These are phyloP conservation scores for Trichoderma sp. DNA, from an alignment of 2,329 filamentous ascomycete genomes.

Conservation along the genomic window DNA sequence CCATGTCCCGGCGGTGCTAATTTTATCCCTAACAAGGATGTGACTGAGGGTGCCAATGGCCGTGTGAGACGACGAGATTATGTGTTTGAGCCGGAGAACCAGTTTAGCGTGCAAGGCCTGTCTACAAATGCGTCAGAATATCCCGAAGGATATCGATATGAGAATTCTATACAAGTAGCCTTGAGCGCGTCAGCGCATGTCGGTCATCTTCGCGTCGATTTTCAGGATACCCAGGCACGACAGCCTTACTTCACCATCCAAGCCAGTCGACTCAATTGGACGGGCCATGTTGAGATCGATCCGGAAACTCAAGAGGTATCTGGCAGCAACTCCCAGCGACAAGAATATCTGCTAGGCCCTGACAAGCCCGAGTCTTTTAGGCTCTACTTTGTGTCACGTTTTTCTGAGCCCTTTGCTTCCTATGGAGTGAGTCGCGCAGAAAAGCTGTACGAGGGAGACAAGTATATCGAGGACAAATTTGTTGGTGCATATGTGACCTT, in stretches of 20 bases:
- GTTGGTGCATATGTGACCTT: constrained; percentile 44
- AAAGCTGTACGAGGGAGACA: constrained; percentile 25
- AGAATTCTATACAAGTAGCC: constrained; percentile 30
- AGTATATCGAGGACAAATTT: constrained; percentile 33
- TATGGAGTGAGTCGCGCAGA: constrained; percentile 36
- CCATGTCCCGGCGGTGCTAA: constrained; percentile 31
- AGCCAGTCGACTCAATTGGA: constrained; percentile 45
- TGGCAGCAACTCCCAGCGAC: constrained; percentile 44
- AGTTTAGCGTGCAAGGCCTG: not conserved
- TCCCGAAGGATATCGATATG: not conserved
- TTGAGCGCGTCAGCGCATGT: constrained; percentile 44
- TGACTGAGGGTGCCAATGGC: constrained; percentile 41
- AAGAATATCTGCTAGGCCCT: constrained; percentile 45
- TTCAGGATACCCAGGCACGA: constrained; percentile 22
- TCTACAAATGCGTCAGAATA: not conserved
- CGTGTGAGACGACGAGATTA: constrained; percentile 26
- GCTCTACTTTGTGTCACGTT: constrained; percentile 47
- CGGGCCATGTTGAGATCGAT: constrained; percentile 41
- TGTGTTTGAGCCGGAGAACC: constrained; percentile 25
- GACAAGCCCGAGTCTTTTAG: constrained; percentile 40
- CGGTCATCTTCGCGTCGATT: constrained; percentile 42
- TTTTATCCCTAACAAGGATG: constrained; percentile 14
- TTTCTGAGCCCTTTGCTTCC: constrained; percentile 40
- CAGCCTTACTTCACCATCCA: constrained; percentile 43
- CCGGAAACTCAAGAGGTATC: constrained; percentile 36